These are phyloP conservation scores for Phytophthora boehmeriae DNA, from an alignment of 352 stramenopile genomes.

Conservation along the genomic window DNA sequence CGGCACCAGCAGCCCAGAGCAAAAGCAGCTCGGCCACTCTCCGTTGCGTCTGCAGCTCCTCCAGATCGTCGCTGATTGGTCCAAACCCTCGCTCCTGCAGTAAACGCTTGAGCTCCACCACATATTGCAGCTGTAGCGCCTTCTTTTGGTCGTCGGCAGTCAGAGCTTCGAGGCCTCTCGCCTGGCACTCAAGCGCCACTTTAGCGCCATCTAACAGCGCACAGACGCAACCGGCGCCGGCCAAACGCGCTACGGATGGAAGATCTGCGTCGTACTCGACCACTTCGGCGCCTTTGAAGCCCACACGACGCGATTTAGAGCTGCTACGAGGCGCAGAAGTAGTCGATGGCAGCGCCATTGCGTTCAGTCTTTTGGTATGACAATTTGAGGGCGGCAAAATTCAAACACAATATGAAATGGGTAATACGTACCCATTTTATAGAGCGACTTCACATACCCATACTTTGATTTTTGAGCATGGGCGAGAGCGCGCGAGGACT, in stretches of 20 bases:
- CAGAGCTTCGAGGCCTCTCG: slow-evolving; percentile 34
- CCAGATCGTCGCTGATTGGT: slow-evolving; percentile 31
- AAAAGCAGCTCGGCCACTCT: slow-evolving; percentile 53
- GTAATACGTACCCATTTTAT: no score
- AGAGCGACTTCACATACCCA: no score
- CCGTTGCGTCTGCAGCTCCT: slow-evolving; percentile 46
- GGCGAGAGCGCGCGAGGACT: not conserved
- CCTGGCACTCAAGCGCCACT: slow-evolving; percentile 49
- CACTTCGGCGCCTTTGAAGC: slow-evolving; percentile 57
- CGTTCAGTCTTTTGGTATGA: not conserved
- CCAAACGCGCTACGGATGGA: slow-evolving; percentile 48
- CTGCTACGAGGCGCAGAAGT: not conserved
- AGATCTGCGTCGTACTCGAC: slow-evolving; percentile 64
- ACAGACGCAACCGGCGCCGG: slow-evolving; percentile 13
- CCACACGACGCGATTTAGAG: slow-evolving; percentile 31
- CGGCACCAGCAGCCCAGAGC: slow-evolving; percentile 21
- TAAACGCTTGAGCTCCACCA: slow-evolving; percentile 36
- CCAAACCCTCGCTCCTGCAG: slow-evolving; percentile 45
- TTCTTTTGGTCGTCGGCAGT: slow-evolving; percentile 2
- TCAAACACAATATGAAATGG: not conserved
- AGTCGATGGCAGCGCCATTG: not conserved
- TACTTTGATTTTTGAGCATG: slow-evolving; percentile 7
- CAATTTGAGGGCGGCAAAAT: slow-evolving; percentile 2
- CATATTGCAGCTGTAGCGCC: slow-evolving; percentile 36
- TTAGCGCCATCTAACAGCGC: slow-evolving; percentile 6